Base-by-base conservation (phyloP, 2,329 filamentous ascomycete species). In the Trichoderma semiorbis region DNA sequence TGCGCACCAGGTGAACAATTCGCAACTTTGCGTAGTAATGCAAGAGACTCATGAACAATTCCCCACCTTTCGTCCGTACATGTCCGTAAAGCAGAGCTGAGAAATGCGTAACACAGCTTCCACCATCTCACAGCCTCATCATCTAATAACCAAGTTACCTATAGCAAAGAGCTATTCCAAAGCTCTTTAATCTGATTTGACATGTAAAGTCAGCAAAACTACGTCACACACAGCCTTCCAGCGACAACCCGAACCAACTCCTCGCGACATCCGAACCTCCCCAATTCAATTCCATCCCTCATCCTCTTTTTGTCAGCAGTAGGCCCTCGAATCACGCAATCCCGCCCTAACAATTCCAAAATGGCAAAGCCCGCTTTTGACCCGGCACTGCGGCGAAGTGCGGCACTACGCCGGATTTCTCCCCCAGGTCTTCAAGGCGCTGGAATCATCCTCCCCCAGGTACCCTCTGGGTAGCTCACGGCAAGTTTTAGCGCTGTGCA, bases 281-380 rank as follows among this genome's bases (percentile, higher is more conserved):
- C 43, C 43, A 47, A 47, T 1, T 34, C 39, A 60, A 32, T 61
- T 39, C 32, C 34, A 39, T 62, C n/a, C n/a, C n/a, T 50, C 24
- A 2, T 12, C 34, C 16, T 66, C 30, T 53, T 66, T 66, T 66
- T 66, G 63, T 66, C 63, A 66, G 63, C 63, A 55, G 7, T 2
- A 53, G 21, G n/a, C 30, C 30, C 43, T 30, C 63, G 21, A 66
- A 66, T 66, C 63, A 66, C 63, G 63, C 63, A 53, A 66, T 66
- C 30, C n/a, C 63, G 30, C 63, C 63, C 47, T 66, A 66, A 66
- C n/a, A 3, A 4, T 53, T 53, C 47, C 47, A 53, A 53, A 53
- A 24, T 5, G 21, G 47, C n/a, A 53, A 53, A 53, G 47, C 47
- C 47, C 47, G 43, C 43, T 24, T 14, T 50, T 24, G 10, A 11